A percentile compares a stretch with the other conserved stretches of the same genome.
These are phyloP conservation scores for Backusella parvicylindrica DNA, from an alignment of 192 early-diverging fungal genomes.

Conservation along the genomic window DNA sequence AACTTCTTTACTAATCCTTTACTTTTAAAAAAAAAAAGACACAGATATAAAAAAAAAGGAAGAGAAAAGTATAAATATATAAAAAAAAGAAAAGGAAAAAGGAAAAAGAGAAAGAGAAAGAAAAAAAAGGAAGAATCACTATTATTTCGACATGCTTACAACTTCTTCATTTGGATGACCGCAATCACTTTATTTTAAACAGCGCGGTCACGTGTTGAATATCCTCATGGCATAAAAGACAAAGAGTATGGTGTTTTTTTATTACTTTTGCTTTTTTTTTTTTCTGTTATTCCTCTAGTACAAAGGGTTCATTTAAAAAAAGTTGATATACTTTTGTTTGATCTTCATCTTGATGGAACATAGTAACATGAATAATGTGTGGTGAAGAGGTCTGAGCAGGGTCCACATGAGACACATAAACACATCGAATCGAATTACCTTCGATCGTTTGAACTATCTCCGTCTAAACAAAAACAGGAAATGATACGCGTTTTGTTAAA, in stretches of 20 bases:
- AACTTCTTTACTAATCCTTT: neutral
- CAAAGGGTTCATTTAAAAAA: conserved; percentile 2
- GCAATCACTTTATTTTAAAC: neutral
- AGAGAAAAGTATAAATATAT: neutral
- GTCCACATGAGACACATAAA: conserved; percentile 4
- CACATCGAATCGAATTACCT: conserved; percentile 19
- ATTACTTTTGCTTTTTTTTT: neutral
- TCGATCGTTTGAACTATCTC: conserved; percentile 19
- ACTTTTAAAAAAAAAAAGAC: neutral
- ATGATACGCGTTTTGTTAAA: neutral
- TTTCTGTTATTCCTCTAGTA: neutral
- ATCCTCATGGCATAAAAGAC: neutral
- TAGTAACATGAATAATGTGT: conserved; percentile 7
- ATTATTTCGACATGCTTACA: conserved; percentile 4
- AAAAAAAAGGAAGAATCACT: neutral
- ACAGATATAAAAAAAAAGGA: neutral
- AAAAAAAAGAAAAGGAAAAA: neutral
- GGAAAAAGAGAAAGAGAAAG: neutral
- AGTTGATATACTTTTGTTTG: conserved; percentile 8
- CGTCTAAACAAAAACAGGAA: neutral
- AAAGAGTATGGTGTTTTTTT: neutral
- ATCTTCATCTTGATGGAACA: conserved; percentile 11
- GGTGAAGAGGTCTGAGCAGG: neutral
- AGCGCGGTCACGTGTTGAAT: neutral
- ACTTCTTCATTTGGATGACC: conserved; percentile 3